A percentile compares a stretch with the other conserved stretches of the same genome.
Conservation (phyloP, 768 basidiomycete genomes). For the Panus rudis region DNA sequence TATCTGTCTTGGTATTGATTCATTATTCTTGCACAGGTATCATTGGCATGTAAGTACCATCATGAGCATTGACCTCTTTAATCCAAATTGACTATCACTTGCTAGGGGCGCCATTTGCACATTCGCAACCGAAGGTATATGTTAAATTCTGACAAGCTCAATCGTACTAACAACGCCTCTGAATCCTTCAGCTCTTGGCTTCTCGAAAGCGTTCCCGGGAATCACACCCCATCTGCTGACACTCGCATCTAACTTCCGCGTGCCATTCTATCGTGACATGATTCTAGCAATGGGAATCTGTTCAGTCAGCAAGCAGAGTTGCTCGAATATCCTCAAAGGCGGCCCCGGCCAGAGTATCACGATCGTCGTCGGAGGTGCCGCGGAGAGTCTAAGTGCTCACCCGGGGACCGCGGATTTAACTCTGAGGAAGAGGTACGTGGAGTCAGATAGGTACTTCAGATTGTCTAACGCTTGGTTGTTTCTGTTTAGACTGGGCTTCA, state of each 20-base stretch:
- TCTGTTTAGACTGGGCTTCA: slow-evolving; percentile 74
- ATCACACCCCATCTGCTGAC: slow-evolving; percentile 92
- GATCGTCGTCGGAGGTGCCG: slow-evolving; percentile 95
- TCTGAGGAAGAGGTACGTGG: slow-evolving; percentile 55
- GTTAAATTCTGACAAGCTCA: background rate
- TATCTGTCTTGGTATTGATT: background rate
- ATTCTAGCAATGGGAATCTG: slow-evolving; percentile 82
- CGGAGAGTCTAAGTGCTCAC: slow-evolving; percentile 88
- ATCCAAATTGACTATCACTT: background rate
- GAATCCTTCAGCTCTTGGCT: slow-evolving; percentile 71
- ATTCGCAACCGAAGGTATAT: slow-evolving; percentile 87
- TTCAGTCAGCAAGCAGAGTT: slow-evolving; percentile 86
- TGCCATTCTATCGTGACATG: slow-evolving; percentile 92
- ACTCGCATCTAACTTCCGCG: slow-evolving; percentile 78
- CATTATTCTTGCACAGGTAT: slow-evolving; percentile 52
- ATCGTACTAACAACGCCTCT: background rate
- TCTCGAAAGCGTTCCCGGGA: slow-evolving; percentile 85
- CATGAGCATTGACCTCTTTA: background rate
- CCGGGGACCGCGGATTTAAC: slow-evolving; percentile 96
- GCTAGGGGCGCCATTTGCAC: slow-evolving; percentile 87
- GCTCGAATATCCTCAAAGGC: slow-evolving; percentile 72
- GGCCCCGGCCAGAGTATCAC: slow-evolving; percentile 58
- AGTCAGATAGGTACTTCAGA: background rate
- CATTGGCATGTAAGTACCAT: slow-evolving; percentile 83
- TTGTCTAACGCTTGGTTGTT: background rate